phyloP scores from a whole-genome alignment of 306 rosid genomes.

The Gastrolobium villosum region DNA sequence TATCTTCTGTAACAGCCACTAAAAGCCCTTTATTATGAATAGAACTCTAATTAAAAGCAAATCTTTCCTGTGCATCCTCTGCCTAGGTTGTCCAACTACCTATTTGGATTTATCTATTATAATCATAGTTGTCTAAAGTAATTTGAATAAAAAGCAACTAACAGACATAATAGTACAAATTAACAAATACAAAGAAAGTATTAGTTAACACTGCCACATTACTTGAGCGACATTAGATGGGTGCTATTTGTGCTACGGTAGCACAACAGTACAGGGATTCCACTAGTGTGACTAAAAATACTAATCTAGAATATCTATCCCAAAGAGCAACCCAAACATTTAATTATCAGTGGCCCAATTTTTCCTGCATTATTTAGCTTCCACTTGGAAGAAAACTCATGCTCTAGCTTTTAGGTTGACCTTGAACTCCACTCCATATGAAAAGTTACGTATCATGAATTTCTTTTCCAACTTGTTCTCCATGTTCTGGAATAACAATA shows the following conservation, averaged over 20 bases:
- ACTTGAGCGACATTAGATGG: neutral
- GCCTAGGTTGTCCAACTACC: neutral
- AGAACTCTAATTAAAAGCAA: neutral
- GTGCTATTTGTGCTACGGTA: neutral
- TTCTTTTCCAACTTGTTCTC: neutral
- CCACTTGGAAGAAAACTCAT: neutral
- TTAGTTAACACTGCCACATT: neutral
- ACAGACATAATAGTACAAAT: neutral
- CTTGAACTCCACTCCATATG: neutral
- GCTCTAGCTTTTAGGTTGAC: neutral
- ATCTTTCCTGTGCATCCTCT: neutral
- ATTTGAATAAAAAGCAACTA: neutral
- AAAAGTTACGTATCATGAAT: neutral
- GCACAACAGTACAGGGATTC: neutral
- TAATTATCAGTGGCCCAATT: neutral
- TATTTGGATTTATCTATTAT: neutral
- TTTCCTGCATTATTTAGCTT: neutral
- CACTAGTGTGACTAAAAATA: neutral
- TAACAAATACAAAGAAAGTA: neutral
- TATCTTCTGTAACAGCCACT: slow-evolving; percentile 2
- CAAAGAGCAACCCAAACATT: neutral
- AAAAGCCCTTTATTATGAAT: neutral
- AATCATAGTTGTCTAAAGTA: neutral
- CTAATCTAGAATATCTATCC: neutral
- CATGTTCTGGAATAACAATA: neutral